Base-by-base conservation (phyloP, 208 protist genomes). In the Trypanosoma grayi region DNA sequence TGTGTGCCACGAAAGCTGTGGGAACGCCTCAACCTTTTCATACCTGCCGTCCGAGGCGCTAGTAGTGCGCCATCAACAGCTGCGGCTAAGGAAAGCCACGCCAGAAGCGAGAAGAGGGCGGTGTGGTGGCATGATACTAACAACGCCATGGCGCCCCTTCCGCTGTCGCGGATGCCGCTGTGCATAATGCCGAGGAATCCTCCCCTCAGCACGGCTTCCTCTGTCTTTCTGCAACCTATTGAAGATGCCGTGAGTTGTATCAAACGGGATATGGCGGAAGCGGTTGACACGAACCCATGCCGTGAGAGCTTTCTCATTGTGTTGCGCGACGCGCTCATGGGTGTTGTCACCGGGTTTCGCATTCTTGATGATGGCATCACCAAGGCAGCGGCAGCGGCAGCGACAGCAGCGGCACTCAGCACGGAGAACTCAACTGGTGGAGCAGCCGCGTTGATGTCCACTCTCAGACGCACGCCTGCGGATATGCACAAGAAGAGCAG, bases 11-110 rank as follows among this genome's bases (percentile, higher is more conserved):
- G 48, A 30, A 1, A 16, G 16, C 13, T 70, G 36, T 30, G 34
- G 36, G 65, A 70, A 27, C 54, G 65, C 0, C 56, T 63, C 20
- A 37, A 63, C 22, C 37, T 64, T 3, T 58, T 70, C 31, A 40
- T 8, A 2, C 24, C 51, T 20, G 4, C 41, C 16, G 45, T 34
- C 6, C 4, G 31, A 0, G 4, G 2, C 14, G 3, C 10, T 3
- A 43, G 20, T n/a, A 43, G 39, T 14, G 39, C 39, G 39, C 20
- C 39, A 14, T 43, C 50, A 4, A 41, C 7, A 16, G 4, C 14
- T 0, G 6, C 20, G 2, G 6, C 18, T 25, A 13, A 1, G 4
- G 45, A 25, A 13, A 25, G 27, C 24, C 20, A 25, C n/a, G 7
- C 20, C 8, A 51, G n/a, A 3, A 16, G 20, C 4, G 43, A 6